Conservation (phyloP, 495 filamentous ascomycete genomes). For the Xylaria curta region DNA sequence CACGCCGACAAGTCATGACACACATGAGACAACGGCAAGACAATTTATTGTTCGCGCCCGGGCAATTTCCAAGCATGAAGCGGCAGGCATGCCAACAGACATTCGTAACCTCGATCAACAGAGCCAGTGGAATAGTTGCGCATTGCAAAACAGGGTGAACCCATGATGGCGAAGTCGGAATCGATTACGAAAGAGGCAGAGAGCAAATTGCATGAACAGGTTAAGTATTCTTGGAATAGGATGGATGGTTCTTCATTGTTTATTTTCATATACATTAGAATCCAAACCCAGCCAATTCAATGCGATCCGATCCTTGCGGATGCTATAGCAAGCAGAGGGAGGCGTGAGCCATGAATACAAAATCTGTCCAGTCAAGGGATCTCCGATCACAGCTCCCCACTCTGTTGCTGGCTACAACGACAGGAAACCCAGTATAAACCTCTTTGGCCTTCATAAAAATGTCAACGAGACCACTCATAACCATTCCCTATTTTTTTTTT, state of each 20-base stretch:
- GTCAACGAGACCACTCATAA: conserved; percentile 14
- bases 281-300: conserved; percentile 17
- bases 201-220: background rate
- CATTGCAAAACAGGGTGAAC: too few relatives aligned
- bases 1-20: background rate
- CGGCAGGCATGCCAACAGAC: background rate
- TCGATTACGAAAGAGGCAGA: background rate
- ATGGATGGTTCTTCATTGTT: conserved; percentile 10
- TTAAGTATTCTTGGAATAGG: background rate
- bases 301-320: conserved; percentile 1
- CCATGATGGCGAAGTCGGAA: background rate
- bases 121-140: background rate
- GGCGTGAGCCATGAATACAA: conserved; percentile 28
- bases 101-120: background rate
- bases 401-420: conserved; percentile 4
- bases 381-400: conserved; percentile 16
- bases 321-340: conserved; percentile 18
- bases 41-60: background rate
- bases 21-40: background rate
- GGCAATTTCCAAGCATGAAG: too few relatives aligned
- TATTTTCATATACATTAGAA: conserved; percentile 19
- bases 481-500: background rate
- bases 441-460: conserved; percentile 3
- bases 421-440: conserved; percentile 5
- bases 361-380: conserved; percentile 23